Evolutionary conservation across 441 rosid species (phyloP), one percentile per base, ranked within the genome.

Genomic region (Theobroma grandiflorum): DNA sequence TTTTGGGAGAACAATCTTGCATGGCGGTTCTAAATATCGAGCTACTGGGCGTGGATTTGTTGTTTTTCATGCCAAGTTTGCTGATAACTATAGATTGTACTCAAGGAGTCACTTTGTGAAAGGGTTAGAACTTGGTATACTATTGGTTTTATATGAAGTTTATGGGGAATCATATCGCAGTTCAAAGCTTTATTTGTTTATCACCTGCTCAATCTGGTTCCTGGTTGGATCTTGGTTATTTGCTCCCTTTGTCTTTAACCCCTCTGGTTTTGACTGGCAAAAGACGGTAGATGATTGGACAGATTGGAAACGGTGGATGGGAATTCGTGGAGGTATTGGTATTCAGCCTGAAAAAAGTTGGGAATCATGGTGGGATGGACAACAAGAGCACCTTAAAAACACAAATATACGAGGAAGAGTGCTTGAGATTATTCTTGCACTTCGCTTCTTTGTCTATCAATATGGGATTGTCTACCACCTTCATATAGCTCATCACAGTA

Each of bases 211-310:
- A 10, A 83, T 90, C 91, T 97, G 99, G 99, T 95, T 94, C 83
- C 86, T 97, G 74, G 99, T 94, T 78, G 95, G 74, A 40, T 97
- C 99, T 75, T 97, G 99, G 99, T 84, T 97, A 87, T 94, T 95
- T 81, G 98, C 97, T 49, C 99, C 99, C 0, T 94, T 93, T 81
- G 85, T 94, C 80, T 97, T 97, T 87, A 97, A 97, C 81, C 98
- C 99, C 12, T 95, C 99, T 53, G 98, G 99, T 16, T 95, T 97
- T 80, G 98, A 97, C 82, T 94, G 99, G 99, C 99, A 97, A 84
- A 97, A 94, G 86, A 94, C 95, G 0, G 95, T 90, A 76, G 99
- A 97, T 47, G 99, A 97, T 81, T 92, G 99, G 99, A 89, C 95
- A 42, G 96, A 97, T 80, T 97, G 99, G 99, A 97, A 95, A 85